Evolutionary conservation across 2,329 filamentous ascomycete species (phyloP).

Genomic region (Cucurbitaria berberidis): DNA sequence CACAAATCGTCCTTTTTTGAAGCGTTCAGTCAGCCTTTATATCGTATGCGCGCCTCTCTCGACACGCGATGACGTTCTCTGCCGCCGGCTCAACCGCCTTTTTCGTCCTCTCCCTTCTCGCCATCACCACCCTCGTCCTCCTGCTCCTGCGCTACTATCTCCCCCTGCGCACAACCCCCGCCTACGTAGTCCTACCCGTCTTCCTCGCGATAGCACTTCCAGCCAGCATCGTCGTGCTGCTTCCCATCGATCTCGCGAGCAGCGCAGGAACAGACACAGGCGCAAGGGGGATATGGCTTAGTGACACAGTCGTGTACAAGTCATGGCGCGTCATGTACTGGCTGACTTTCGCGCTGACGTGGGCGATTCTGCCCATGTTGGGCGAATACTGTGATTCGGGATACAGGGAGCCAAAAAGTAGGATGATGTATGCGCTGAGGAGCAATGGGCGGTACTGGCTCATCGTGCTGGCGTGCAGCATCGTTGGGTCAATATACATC

Average conservation of each 20-base stretch:
- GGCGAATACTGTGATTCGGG: conserved; percentile 95
- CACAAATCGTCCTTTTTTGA: neutral
- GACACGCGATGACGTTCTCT: conserved; percentile 56
- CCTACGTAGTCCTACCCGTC: conserved; percentile 87
- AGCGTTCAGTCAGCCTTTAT: neutral
- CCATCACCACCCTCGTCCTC: conserved; percentile 78
- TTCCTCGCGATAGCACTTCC: conserved; percentile 96
- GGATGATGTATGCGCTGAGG: conserved; percentile 82
- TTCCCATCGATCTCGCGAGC: conserved; percentile 94
- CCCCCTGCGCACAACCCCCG: conserved; percentile 86
- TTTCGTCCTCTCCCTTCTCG: conserved; percentile 71
- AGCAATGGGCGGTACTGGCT: conserved; percentile 89
- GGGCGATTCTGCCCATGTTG: conserved; percentile 90
- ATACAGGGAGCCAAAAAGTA: conserved; percentile 82
- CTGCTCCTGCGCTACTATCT: conserved; percentile 89
- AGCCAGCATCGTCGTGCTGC: conserved; percentile 86
- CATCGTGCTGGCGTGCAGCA: conserved; percentile 73
- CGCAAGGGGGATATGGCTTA: conserved; percentile 85
- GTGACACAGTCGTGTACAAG: conserved; percentile 76
- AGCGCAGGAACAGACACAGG: conserved; percentile 75
- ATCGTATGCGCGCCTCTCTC: conserved; percentile 24
- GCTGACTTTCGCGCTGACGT: conserved; percentile 94
- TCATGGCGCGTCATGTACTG: conserved; percentile 97
- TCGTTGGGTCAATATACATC: conserved; percentile 81
- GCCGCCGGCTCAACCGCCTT: conserved; percentile 83